Evolutionary conservation across 148 eudicot species (phyloP).

Genomic region (Rheum nobile): DNA sequence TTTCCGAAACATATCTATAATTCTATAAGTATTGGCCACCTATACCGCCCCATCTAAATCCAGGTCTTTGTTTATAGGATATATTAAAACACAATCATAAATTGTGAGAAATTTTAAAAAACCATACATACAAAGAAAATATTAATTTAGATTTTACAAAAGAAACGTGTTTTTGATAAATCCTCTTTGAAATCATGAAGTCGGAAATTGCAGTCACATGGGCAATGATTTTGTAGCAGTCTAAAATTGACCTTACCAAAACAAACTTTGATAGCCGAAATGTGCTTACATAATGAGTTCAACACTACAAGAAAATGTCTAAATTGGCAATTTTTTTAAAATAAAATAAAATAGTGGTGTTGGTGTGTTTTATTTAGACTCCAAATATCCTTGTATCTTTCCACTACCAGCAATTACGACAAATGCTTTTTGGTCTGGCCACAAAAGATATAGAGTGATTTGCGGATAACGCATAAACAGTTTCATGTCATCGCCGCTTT

Average conservation of each 20-base stretch:
- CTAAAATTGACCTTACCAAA: background rate
- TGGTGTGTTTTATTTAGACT: too few relatives aligned
- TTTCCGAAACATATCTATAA: too few relatives aligned
- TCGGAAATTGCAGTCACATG: background rate
- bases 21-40: too few relatives aligned
- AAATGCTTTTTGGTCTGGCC: conserved; percentile 2
- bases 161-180: too few relatives aligned
- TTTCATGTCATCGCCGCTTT: background rate
- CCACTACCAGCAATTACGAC: background rate
- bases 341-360: too few relatives aligned
- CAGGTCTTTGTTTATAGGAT: too few relatives aligned
- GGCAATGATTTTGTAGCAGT: background rate
- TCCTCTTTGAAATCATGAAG: background rate
- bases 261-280: background rate
- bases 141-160: too few relatives aligned
- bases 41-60: too few relatives aligned
- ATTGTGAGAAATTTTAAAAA: too few relatives aligned
- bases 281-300: background rate
- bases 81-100: too few relatives aligned
- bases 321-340: background rate
- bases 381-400: background rate
- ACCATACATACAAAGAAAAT: too few relatives aligned
- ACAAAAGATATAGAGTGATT: background rate
- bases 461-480: background rate
- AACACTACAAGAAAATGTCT: background rate